These are phyloP conservation scores for Cardamine resedifolia DNA, from an alignment of 345 rosid species.

Conservation along the genomic window DNA sequence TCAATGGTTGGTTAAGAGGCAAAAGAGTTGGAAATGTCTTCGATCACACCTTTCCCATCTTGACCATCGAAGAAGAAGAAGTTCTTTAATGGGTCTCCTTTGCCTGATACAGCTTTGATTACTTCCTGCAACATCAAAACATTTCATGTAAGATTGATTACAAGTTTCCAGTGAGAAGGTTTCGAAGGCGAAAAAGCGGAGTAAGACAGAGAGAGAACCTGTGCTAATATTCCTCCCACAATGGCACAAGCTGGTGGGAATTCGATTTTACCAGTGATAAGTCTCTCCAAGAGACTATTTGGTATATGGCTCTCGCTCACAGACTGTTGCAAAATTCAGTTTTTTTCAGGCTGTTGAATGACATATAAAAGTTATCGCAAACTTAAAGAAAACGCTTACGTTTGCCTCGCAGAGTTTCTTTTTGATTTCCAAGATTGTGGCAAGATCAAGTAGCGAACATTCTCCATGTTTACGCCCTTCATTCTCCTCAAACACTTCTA, in stretches of 20 bases:
- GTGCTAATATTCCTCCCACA: slow-evolving; percentile 90
- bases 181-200: not conserved
- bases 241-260: slow-evolving; percentile 93
- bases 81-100: slow-evolving; percentile 87
- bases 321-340: slow-evolving; percentile 44
- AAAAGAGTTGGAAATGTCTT: slow-evolving; percentile 58
- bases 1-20: slow-evolving; percentile 30
- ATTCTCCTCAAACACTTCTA: slow-evolving; percentile 73
- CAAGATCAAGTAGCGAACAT: slow-evolving; percentile 55
- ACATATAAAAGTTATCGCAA: not conserved
- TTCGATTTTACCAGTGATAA: slow-evolving; percentile 51
- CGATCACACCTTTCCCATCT: slow-evolving; percentile 88
- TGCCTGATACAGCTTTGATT: slow-evolving; percentile 84
- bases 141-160: not conserved
- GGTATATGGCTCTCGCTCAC: slow-evolving; percentile 62
- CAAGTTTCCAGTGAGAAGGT: not conserved
- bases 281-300: slow-evolving; percentile 67
- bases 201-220: slow-evolving; percentile 49
- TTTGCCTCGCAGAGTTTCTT: slow-evolving; percentile 71
- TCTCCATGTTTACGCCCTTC: slow-evolving; percentile 60
- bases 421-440: slow-evolving; percentile 57
- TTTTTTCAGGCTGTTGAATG: not conserved
- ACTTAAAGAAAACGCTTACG: slow-evolving; percentile 36
- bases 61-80: slow-evolving; percentile 83
- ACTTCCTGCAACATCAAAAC: slow-evolving; percentile 62